phyloP scores from a whole-genome alignment of 441 rosid species.

The Brassica balearica region DNA sequence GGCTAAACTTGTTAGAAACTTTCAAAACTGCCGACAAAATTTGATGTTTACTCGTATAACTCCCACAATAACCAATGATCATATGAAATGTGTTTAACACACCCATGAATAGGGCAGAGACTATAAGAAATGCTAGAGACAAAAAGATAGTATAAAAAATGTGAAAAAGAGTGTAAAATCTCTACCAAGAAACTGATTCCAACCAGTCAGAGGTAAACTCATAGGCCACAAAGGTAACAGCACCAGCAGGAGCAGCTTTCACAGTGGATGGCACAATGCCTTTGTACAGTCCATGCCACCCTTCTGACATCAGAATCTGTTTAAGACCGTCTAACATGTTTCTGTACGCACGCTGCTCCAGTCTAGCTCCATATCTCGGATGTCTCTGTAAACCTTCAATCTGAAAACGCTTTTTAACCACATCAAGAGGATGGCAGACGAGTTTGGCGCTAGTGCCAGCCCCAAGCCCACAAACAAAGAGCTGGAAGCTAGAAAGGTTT shows the following conservation, averaged over 20 bases:
- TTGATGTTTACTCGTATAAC: slow-evolving; percentile 23
- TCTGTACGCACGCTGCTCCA: slow-evolving; percentile 72
- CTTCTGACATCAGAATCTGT: slow-evolving; percentile 67
- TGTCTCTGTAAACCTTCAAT: slow-evolving; percentile 92
- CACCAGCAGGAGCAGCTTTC: slow-evolving; percentile 99
- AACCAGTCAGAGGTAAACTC: slow-evolving; percentile 85
- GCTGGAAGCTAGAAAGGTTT: slow-evolving; percentile 79
- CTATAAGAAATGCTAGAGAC: slow-evolving; percentile 44
- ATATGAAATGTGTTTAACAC: slow-evolving; percentile 18
- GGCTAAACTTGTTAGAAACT: background rate
- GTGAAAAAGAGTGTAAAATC: slow-evolving; percentile 21
- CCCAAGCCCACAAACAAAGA: slow-evolving; percentile 84
- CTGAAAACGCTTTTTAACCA: slow-evolving; percentile 98
- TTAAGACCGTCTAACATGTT: slow-evolving; percentile 81
- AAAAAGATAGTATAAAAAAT: background rate
- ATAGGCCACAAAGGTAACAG: slow-evolving; percentile 90
- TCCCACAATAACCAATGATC: slow-evolving; percentile 33
- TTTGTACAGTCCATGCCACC: slow-evolving; percentile 93
- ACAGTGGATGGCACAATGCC: slow-evolving; percentile 92
- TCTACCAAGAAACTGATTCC: slow-evolving; percentile 53
- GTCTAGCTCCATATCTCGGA: slow-evolving; percentile 86
- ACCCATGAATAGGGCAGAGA: slow-evolving; percentile 21
- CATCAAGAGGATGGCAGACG: slow-evolving; percentile 97
- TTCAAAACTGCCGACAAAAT: slow-evolving; percentile 6
- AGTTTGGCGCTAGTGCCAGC: slow-evolving; percentile 98